phyloP scores from a whole-genome alignment of 768 basidiomycete genomes.

The Sporobolomyces pararoseus region DNA sequence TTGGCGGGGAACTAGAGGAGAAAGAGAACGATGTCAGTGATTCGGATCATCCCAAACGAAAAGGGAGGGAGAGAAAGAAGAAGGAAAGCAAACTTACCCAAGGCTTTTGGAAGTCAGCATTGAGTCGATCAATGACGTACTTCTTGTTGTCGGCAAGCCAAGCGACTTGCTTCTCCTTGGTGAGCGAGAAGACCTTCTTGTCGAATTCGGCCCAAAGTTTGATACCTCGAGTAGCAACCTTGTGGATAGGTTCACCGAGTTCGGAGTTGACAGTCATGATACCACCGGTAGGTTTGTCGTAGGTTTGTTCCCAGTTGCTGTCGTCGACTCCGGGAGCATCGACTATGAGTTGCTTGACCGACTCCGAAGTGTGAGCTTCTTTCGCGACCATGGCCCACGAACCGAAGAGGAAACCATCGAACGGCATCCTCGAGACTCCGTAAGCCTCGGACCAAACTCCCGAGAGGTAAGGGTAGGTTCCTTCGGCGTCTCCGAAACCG shows the following conservation, averaged over 20 bases:
- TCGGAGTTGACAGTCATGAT: conserved; percentile 96
- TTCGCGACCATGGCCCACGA: conserved; percentile 98
- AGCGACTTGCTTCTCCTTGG: conserved; percentile 86
- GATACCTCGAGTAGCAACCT: conserved; percentile 93
- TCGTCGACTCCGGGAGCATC: conserved; percentile 89
- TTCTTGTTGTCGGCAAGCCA: conserved; percentile 85
- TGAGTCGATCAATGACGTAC: conserved; percentile 85
- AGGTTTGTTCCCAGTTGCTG: conserved; percentile 84
- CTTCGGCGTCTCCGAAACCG: conserved; percentile 79
- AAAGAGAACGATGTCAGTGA: background rate
- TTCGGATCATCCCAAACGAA: background rate
- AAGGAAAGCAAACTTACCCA: conserved; percentile 41
- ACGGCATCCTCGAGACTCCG: conserved; percentile 90
- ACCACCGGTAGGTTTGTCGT: conserved; percentile 87
- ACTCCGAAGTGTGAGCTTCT: conserved; percentile 90
- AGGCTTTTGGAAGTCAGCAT: conserved; percentile 86
- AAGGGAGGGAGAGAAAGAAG: background rate
- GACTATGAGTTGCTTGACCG: conserved; percentile 95
- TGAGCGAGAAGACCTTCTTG: conserved; percentile 78
- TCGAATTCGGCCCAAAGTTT: conserved; percentile 99
- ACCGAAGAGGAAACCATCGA: conserved; percentile 94
- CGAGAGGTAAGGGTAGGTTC: conserved; percentile 92
- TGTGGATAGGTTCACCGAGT: conserved; percentile 92
- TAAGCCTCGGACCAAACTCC: conserved; percentile 90
- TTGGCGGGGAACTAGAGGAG: conserved; percentile 90